phyloP scores from a whole-genome alignment of 352 stramenopile genomes.

The Globisporangium yorkense region DNA sequence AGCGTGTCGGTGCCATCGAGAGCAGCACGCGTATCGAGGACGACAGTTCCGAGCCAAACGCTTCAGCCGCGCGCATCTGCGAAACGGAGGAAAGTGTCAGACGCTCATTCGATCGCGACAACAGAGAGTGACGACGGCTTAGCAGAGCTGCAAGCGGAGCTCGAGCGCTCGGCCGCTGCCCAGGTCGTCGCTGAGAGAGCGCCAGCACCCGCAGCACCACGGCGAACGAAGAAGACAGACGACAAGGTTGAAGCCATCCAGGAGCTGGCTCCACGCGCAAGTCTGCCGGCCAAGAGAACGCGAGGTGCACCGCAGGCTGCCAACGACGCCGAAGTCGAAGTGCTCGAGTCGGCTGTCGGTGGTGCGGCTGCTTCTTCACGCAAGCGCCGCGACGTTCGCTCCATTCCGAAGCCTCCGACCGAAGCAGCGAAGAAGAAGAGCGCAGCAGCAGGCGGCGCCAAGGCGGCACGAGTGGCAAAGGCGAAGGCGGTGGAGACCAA shows the following conservation, averaged over 20 bases:
- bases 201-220: background rate
- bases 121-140: constrained; percentile 25
- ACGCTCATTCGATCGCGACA: constrained; percentile 12
- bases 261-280: background rate
- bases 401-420: background rate
- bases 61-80: no score
- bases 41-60: background rate
- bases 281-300: background rate
- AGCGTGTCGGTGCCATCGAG: background rate
- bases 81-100: constrained; percentile 2
- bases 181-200: background rate
- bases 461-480: background rate
- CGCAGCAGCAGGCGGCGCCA: background rate
- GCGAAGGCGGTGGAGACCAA: background rate
- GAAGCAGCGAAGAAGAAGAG: background rate
- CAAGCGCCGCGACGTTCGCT: background rate
- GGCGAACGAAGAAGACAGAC: background rate
- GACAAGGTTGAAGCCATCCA: background rate
- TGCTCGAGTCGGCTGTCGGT: background rate
- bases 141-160: constrained; percentile 25
- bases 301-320: background rate
- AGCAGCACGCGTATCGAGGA: no score
- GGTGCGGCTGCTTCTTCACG: background rate
- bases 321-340: background rate
- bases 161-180: constrained; percentile 4